Conservation (phyloP, 2,329 filamentous ascomycete species). For the Aspergillus oerlinghausenensis region DNA sequence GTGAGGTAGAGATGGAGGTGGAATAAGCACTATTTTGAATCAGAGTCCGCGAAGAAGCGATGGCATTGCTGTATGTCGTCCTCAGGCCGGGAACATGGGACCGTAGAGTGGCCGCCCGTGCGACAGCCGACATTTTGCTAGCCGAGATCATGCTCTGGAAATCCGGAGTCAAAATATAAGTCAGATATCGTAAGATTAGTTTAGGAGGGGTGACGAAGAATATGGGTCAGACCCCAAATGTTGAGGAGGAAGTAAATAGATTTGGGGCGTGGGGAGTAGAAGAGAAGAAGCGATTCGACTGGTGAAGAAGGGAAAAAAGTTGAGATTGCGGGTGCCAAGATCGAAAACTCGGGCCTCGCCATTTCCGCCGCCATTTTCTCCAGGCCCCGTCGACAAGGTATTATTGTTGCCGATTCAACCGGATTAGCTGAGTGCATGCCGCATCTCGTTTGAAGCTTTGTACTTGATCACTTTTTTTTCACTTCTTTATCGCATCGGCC, state of each 20-base stretch:
- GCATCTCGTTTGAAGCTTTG: background rate
- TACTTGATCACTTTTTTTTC: background rate
- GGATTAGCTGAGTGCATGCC: background rate
- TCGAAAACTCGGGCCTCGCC: constrained; percentile 33
- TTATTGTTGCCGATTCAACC: background rate
- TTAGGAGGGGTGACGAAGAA: background rate
- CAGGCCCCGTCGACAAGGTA: background rate
- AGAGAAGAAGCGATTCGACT: constrained; percentile 24
- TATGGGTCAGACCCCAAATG: constrained; percentile 16
- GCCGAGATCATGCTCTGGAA: constrained; percentile 37
- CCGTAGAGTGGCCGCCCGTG: constrained; percentile 35
- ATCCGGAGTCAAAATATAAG: background rate
- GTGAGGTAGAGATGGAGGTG: constrained; percentile 32
- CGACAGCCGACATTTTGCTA: constrained; percentile 33
- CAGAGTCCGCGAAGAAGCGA: constrained; percentile 30
- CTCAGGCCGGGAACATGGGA: constrained; percentile 30
- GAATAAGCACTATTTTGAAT: constrained; percentile 30
- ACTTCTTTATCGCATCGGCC: background rate
- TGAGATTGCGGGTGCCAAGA: constrained; percentile 30
- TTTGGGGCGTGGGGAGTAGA: constrained; percentile 17
- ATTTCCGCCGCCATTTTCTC: constrained; percentile 22
- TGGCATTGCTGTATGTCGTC: constrained; percentile 23
- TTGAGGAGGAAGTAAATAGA: background rate
- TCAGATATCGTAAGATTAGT: constrained; percentile 5
- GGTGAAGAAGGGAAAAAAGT: constrained; percentile 33